A percentile compares a stretch with the other conserved stretches of the same genome.
phyloP scores from a whole-genome alignment of 2,329 filamentous ascomycete genomes.

The Trichoderma guizhouense region DNA sequence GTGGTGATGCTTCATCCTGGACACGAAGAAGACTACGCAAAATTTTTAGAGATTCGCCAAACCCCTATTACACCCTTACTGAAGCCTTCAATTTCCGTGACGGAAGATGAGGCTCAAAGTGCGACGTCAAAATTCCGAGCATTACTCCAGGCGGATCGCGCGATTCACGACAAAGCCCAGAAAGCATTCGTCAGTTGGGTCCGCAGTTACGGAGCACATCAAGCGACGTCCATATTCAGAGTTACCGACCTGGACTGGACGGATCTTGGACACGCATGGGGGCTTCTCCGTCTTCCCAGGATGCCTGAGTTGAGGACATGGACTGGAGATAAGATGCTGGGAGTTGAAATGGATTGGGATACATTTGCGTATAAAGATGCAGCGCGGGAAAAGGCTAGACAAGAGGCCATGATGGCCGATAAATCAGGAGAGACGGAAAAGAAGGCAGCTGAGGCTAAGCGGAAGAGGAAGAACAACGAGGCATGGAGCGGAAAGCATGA shows the following conservation, averaged over 20 bases:
- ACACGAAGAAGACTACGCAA: constrained; percentile 83
- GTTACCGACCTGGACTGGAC: constrained; percentile 79
- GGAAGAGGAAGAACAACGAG: constrained; percentile 61
- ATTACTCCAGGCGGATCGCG: constrained; percentile 49
- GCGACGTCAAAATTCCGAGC: constrained; percentile 60
- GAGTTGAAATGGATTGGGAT: constrained; percentile 64
- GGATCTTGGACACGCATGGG: constrained; percentile 79
- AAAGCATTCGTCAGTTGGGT: constrained; percentile 92
- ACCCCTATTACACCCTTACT: constrained; percentile 70
- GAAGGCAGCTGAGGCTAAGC: constrained; percentile 43
- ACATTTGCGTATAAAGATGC: constrained; percentile 70
- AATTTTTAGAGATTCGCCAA: constrained; percentile 81
- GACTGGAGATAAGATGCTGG: constrained; percentile 63
- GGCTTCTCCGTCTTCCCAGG: constrained; percentile 77
- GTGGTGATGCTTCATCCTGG: constrained; percentile 83
- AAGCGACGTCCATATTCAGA: constrained; percentile 87
- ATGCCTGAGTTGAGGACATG: constrained; percentile 87
- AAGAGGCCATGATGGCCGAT: constrained; percentile 52
- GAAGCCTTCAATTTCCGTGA: constrained; percentile 54
- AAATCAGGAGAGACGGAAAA: constrained; percentile 38
- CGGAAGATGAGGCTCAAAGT: constrained; percentile 56
- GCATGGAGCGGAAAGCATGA: constrained; percentile 73
- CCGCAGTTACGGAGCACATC: constrained; percentile 85
- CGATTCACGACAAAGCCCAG: constrained; percentile 81
- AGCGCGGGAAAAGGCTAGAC: constrained; percentile 62